Evolutionary conservation across 257 asterid genomes (phyloP), one percentile per base, ranked within the genome.

Genomic region (Petrea volubilis): DNA sequence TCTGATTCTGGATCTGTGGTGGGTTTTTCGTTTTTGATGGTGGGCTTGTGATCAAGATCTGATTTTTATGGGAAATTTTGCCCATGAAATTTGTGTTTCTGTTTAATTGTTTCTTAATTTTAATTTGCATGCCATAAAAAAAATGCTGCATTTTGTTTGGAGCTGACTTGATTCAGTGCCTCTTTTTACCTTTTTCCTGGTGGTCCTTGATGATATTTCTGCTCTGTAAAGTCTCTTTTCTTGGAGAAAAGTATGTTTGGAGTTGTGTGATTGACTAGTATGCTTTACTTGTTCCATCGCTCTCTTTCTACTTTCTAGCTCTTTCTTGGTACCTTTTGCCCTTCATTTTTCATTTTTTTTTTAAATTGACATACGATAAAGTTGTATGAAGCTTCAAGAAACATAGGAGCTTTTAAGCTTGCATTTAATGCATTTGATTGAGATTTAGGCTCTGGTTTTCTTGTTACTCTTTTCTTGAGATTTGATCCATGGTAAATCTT

Each of bases 191-290:
- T 58, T 69, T 72, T n/a, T 7, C 29, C 55, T 21, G 38, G 72
- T 67, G 81, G 77, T 76, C 81, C 76, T 68, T 60, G 73, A 71
- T 67, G 63, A 47, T 56, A 15, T 60, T 3, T 55, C n/a, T 79
- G 73, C 50, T 76, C 57, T 52, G 44, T 55, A 61, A 72, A 76
- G 76, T 70, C 67, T 62, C 62, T 75, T 68, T 80, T 80, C n/a
- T 57, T 52, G 60, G 77, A 50, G 69, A 52, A 70, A 80, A 72
- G 79, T 59, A n/a, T 33, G 53, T 70, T 14, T 67, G 70, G 71
- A 72, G 69, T 73, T 74, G 82, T 64, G 51, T 73, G 77, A 49
- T 73, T 80, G 79, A 68, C 84, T 71, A 43, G 60, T 68, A 15
- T 76, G 69, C 77, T 68, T 60, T 64, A 47, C 34, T 66, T 70